phyloP scores from a whole-genome alignment of 1,284 basidiomycete genomes.

The Ceratorhiza oryzae-sativae region DNA sequence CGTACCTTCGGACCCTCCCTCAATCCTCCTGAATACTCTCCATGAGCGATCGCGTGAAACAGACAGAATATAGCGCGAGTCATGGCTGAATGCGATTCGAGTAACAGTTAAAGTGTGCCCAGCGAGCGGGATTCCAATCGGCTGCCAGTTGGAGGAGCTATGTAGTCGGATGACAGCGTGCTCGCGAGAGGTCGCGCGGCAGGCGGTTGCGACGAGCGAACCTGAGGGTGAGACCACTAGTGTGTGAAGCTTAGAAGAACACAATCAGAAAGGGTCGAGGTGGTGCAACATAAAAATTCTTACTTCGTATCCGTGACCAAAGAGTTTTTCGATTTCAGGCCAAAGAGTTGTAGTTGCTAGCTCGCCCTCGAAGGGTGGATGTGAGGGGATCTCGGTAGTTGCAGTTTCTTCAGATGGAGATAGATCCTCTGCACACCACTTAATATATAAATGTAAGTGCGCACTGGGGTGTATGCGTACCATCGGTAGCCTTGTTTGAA shows the following conservation, averaged over 20 bases:
- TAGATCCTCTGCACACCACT: slow-evolving; percentile 4
- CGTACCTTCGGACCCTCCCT: slow-evolving; percentile 49
- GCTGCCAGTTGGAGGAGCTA: slow-evolving; percentile 67
- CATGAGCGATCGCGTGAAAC: slow-evolving; percentile 93
- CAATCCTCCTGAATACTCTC: slow-evolving; percentile 72
- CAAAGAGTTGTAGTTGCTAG: slow-evolving; percentile 88
- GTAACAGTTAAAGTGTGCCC: slow-evolving; percentile 94
- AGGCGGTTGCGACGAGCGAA: slow-evolving; percentile 86
- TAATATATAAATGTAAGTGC: not conserved
- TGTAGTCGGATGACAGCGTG: slow-evolving; percentile 91
- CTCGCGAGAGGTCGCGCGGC: slow-evolving; percentile 84
- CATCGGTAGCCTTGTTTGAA: slow-evolving; percentile 72
- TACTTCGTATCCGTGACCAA: slow-evolving; percentile 97
- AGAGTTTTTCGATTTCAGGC: slow-evolving; percentile 97
- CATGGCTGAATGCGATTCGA: slow-evolving; percentile 84
- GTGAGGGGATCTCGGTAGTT: slow-evolving; percentile 40
- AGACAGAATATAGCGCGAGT: slow-evolving; percentile 79
- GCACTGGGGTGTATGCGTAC: slow-evolving; percentile 51
- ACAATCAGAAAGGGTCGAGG: slow-evolving; percentile 8
- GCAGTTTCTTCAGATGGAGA: slow-evolving; percentile 11
- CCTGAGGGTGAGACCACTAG: slow-evolving; percentile 75
- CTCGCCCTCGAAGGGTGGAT: slow-evolving; percentile 82
- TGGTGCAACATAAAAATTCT: slow-evolving; percentile 41
- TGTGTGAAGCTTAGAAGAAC: slow-evolving; percentile 67
- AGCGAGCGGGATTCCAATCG: slow-evolving; percentile 70